Base-by-base conservation (phyloP, 2,329 filamentous ascomycete genomes). In the Meredithiella fracta region DNA sequence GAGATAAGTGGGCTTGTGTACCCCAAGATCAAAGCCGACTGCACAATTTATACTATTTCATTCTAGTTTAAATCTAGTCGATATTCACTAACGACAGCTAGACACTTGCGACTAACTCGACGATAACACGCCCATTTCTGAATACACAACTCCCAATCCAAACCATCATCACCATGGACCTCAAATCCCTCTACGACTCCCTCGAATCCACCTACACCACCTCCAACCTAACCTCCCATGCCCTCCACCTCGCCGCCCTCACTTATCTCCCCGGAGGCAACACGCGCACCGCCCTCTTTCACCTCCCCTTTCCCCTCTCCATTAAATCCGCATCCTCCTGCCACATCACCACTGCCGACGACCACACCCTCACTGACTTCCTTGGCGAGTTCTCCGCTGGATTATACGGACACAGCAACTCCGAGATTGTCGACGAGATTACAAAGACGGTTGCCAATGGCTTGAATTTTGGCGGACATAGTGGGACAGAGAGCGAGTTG, bases 371-470 rank as follows among this genome's bases (percentile, higher is more conserved):
- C 63, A 67, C 73, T 14, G 81, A 86, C 61, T 69, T 85, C 6
- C 68, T 81, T 1, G 75, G 76, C 34, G 82, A 85, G 64, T 78
- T 78, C 62, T 79, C 78, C 0, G 82, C 82, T 1, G 80, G 77
- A 1, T 69, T 86, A 11, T 84, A 78, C 62, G 82, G 82, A 0
- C 82, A 86, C 66, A 81, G 77, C 1, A 71, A 83, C 54, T 73
- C 76, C 0, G 61, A 68, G 1, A 76, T 86, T 55, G 64, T 70
- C 2, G 61, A 67, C 0, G 71, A 79, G 0, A 67, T 85, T 23
- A 58, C 65, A 9, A 60, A 68, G 4, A 69, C 73, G 1, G 62
- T 79, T 2, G 62, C 69, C 1, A 64, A 67, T 4, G 79, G 80
- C 3, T 65, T 80, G 60, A 79, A 72, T 58, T 69, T 79, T 15